Base-by-base conservation (phyloP, 2,329 filamentous ascomycete genomes). In the Dothideomycetidae sp. region DNA sequence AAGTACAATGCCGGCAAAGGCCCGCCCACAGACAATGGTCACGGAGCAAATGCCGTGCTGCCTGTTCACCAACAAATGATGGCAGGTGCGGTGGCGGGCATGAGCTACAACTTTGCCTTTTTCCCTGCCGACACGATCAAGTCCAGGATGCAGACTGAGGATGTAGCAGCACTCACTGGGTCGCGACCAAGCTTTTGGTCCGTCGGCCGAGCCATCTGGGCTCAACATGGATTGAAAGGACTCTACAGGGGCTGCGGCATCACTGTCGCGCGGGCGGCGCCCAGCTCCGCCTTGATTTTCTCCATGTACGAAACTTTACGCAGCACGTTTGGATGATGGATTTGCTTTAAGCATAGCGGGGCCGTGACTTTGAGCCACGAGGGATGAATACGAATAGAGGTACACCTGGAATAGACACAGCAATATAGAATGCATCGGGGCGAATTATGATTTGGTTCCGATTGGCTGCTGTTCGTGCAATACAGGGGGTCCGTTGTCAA, bases 61-160 rank as follows among this genome's bases (percentile, higher is more conserved):
- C 80, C 83, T 4, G 58, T 94, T 4, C 81, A 81, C 69, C 84
- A 94, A 60, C 85, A 93, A 57, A 83, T 92, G 53, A 55, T 83
- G 13, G 82, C 86, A 1, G 88, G 88, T 29, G 88, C 88, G 2
- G 74, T 77, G 5, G 90, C 88, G 3, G 90, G 90, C 37, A 81
- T 94, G 63, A 78, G 76, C 23, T 98, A 98, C 63, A 98, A 98
- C 57, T 96, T 96, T 55, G 63, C 93, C 14, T 94, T 96, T 66
- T 98, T 90, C 56, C 90, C 90, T 0, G 90, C 90, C 34, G 90
- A 98, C 56, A 98, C 90, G 1, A 80, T 98, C 64, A 98, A 98
- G 63, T 92, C 82, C 12, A 76, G 88, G 33, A 93, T 98, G 78
- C 90, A 98, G 62, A 98, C 90, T 0, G 71, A 80, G 37, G 78